phyloP scores from a whole-genome alignment of 2,329 filamentous ascomycete genomes.

The Aspergillus cejpii region DNA sequence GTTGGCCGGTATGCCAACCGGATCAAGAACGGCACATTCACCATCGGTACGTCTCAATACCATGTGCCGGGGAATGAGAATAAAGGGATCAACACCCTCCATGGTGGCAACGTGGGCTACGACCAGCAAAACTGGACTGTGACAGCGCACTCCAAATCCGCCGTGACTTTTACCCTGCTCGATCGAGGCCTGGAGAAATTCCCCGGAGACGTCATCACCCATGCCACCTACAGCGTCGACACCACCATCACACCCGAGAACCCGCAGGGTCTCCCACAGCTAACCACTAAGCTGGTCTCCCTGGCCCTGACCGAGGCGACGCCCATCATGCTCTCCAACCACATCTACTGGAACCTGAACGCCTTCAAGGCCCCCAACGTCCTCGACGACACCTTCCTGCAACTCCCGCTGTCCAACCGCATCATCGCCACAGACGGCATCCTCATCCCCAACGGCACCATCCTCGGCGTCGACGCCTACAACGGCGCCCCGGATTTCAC shows the following conservation, averaged over 20 bases:
- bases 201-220: constrained; percentile 44
- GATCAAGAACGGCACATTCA: constrained; percentile 52
- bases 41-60: constrained; percentile 43
- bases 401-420: constrained; percentile 43
- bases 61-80: constrained; percentile 49
- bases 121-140: constrained; percentile 48
- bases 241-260: constrained; percentile 32
- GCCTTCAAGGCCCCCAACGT: constrained; percentile 42
- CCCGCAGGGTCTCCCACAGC: constrained; percentile 37
- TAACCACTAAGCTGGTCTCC: constrained; percentile 42
- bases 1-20: constrained; percentile 51
- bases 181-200: constrained; percentile 42
- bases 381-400: constrained; percentile 40
- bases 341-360: constrained; percentile 49
- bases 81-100: constrained; percentile 46
- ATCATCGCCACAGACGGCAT: constrained; percentile 51
- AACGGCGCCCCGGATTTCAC: constrained; percentile 56
- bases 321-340: constrained; percentile 47
- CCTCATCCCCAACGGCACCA: constrained; percentile 67
- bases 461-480: constrained; percentile 65
- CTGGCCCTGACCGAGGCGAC: constrained; percentile 42
- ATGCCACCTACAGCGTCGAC: constrained; percentile 42
- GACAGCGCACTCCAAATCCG: constrained; percentile 34
- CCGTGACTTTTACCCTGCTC: constrained; percentile 44
- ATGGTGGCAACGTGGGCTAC: constrained; percentile 46